These are phyloP conservation scores for Auriscalpium orientale DNA, from an alignment of 768 basidiomycete genomes.

Conservation along the genomic window DNA sequence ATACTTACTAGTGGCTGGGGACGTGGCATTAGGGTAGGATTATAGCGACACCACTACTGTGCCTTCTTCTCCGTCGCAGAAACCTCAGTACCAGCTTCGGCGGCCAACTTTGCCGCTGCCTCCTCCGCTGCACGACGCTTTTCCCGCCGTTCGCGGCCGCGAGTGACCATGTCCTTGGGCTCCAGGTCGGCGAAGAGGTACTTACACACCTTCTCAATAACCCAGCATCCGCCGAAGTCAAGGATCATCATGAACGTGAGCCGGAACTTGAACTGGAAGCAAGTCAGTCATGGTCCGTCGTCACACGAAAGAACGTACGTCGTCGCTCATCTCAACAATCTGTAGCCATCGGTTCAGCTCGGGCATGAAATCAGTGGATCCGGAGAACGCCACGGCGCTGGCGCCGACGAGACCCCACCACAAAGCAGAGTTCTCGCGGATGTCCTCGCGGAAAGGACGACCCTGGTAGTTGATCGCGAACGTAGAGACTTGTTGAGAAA, in stretches of 20 bases:
- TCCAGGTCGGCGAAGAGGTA: slow-evolving; percentile 80
- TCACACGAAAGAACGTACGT: slow-evolving; percentile 41
- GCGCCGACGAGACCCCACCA: slow-evolving; percentile 91
- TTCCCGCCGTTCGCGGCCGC: slow-evolving; percentile 76
- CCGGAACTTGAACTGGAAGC: slow-evolving; percentile 70
- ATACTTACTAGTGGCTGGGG: not conserved
- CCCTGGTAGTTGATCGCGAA: slow-evolving; percentile 99
- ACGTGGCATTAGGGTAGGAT: slow-evolving; percentile 2
- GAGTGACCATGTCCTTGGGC: slow-evolving; percentile 77
- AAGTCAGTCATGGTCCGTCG: not conserved
- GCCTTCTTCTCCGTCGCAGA: slow-evolving; percentile 29
- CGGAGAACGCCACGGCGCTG: slow-evolving; percentile 84
- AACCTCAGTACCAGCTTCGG: slow-evolving; percentile 5
- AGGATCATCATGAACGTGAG: slow-evolving; percentile 76
- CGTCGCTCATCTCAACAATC: slow-evolving; percentile 79
- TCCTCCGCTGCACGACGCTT: slow-evolving; percentile 40
- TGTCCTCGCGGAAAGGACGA: slow-evolving; percentile 96
- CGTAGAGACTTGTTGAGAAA: slow-evolving; percentile 97
- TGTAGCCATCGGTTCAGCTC: slow-evolving; percentile 96
- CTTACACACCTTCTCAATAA: slow-evolving; percentile 80
- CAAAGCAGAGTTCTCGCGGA: slow-evolving; percentile 89
- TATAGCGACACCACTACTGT: slow-evolving; percentile 17
- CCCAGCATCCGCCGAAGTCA: slow-evolving; percentile 86
- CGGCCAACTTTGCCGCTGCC: slow-evolving; percentile 16
- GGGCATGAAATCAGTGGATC: slow-evolving; percentile 90